Conservation (phyloP, 1,284 basidiomycete species). For the Abortiporus biennis region DNA sequence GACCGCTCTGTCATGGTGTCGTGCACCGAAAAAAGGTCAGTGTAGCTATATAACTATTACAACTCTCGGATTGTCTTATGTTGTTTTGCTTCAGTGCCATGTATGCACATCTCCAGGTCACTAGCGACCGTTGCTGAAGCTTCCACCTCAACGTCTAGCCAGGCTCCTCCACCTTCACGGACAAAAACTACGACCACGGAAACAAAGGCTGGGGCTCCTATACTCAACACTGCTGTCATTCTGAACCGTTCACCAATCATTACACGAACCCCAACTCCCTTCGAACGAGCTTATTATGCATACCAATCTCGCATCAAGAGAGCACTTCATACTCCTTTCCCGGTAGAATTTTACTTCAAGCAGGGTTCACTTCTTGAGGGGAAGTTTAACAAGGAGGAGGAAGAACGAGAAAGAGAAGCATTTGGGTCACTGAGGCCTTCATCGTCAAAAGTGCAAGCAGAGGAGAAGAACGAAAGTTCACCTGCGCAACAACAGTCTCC, state of each 20-base stretch:
- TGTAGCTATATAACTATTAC: background rate
- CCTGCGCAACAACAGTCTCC: conserved; percentile 51
- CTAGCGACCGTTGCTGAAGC: conserved; percentile 23
- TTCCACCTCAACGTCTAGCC: conserved; percentile 12
- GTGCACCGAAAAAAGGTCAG: no score
- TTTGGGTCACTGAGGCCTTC: conserved; percentile 43
- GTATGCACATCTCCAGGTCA: conserved; percentile 19
- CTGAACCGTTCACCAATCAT: conserved; percentile 83
- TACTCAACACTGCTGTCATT: conserved; percentile 53
- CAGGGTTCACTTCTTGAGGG: conserved; percentile 84
- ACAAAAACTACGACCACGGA: conserved; percentile 8
- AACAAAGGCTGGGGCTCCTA: conserved; percentile 21
- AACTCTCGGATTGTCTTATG: background rate
- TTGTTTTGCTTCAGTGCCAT: conserved; percentile 12
- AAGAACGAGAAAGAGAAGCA: conserved; percentile 58
- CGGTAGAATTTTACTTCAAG: conserved; percentile 93
- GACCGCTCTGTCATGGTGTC: background rate
- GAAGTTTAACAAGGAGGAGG: conserved; percentile 73
- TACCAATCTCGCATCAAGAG: conserved; percentile 84
- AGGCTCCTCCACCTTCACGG: conserved; percentile 11
- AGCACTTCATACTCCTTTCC: conserved; percentile 85
- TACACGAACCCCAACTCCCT: conserved; percentile 68
- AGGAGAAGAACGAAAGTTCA: conserved; percentile 40
- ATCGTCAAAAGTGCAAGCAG: conserved; percentile 10
- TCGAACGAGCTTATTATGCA: conserved; percentile 83